Base-by-base conservation (phyloP, 2,329 filamentous ascomycete genomes). In the Paracoccidioides lutzii region DNA sequence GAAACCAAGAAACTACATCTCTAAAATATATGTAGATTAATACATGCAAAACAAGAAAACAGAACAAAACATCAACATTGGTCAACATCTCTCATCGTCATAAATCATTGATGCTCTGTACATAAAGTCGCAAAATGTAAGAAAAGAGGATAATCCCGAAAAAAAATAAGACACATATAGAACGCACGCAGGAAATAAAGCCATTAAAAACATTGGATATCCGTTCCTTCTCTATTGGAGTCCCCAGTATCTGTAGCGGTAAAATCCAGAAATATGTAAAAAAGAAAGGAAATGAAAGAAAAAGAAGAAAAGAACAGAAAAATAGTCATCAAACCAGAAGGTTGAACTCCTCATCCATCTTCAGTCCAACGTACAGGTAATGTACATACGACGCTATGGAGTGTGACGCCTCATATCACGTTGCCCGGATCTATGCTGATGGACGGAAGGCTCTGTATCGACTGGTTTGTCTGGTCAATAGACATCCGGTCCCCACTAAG, bases 331-430 rank as follows among this genome's bases (percentile, higher is more conserved):
- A 7, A 50, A 32, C 4, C 30, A 3, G 35, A 22, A 43, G 40
- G 40, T 33, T 10, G 52, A 55, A 5, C 44, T n/a, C 40, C 41
- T 12, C n/a, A n/a, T 30, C 28, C 49, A 37, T 37, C 28, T 38
- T 2, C 37, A 7, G 12, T 12, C 7, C 7, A 38, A 38, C 7
- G 3, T 38, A 12, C 37, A 38, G 12, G 7, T 7, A 38, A 7
- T 38, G 37, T 44, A 44, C 42, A 44, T 15, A 44, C 12, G 15
- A 44, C 42, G 22, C n/a, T 1, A 42, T 10, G 5, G 38, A 72
- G 67, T 67, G 68, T 71, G 69, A 71, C 68, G 67, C 66, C 67
- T 73, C 66, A 74, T 55, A 74, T 70, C 67, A 72, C 65, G 60
- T 72, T 73, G 55, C 69, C 69, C 67, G 71, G 71, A 59, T 73